Percentiles rank a stretch among this genome's conserved stretches.
Evolutionary conservation across 768 basidiomycete species (phyloP).

Genomic region (Suillus placidus): DNA sequence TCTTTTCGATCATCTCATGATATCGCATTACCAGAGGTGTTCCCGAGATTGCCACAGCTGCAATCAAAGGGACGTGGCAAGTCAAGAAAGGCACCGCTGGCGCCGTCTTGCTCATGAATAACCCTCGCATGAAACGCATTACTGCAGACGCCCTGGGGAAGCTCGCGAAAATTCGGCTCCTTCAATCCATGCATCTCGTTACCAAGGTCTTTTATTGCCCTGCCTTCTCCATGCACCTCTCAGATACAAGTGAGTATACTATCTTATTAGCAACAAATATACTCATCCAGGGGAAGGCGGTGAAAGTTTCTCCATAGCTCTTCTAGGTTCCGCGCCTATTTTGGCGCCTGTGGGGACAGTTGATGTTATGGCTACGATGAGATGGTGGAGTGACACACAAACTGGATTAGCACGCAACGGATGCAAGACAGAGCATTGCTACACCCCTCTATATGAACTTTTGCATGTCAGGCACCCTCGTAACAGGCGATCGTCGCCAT

Average conservation of each 20-base stretch:
- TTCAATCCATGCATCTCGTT: background rate
- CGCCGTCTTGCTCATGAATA: background rate
- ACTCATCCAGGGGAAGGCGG: background rate
- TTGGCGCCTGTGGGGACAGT: background rate
- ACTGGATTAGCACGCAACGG: background rate
- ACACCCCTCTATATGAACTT: slow-evolving; percentile 2
- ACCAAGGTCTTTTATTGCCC: background rate
- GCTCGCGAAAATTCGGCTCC: background rate
- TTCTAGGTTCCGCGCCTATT: background rate
- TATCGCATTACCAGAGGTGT: background rate
- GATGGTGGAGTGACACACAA: slow-evolving; percentile 1
- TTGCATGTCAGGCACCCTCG: slow-evolving; percentile 1
- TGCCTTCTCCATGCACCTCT: background rate
- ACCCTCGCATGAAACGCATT: background rate
- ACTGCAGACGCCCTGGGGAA: background rate
- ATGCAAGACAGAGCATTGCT: slow-evolving; percentile 1
- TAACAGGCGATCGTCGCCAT: background rate
- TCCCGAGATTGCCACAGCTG: background rate
- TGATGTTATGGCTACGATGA: background rate
- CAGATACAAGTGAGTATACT: background rate
- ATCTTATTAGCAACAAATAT: background rate
- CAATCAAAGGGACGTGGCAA: slow-evolving; percentile 1
- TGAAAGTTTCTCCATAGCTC: background rate
- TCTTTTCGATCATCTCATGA: background rate
- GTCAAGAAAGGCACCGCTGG: background rate